Evolutionary conservation across 2,329 filamentous ascomycete genomes (phyloP).

Genomic region (Coleophoma eucalyptorum): DNA sequence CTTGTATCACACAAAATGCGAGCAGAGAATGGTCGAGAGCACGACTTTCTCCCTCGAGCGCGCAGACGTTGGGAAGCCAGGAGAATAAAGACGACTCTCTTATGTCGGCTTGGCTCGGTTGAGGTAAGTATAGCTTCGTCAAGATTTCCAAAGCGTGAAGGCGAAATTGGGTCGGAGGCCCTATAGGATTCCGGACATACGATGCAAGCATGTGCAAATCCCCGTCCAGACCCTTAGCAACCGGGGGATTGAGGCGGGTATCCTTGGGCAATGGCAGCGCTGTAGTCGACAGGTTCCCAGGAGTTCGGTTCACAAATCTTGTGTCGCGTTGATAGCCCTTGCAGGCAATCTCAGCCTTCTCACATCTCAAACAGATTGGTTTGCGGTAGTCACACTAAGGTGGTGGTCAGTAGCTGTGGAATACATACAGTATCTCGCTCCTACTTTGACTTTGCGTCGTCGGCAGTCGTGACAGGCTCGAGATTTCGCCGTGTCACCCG

Average conservation of each 20-base stretch:
- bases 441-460: slow-evolving; percentile 4
- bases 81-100: not conserved
- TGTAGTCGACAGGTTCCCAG: too few relatives aligned
- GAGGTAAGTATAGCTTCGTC: slow-evolving; percentile 6
- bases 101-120: not conserved
- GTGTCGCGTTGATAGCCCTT: too few relatives aligned
- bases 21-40: slow-evolving; percentile 6
- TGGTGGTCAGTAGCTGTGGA: not conserved
- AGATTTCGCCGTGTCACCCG: not conserved
- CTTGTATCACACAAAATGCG: slow-evolving; percentile 5
- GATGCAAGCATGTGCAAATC: not conserved
- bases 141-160: slow-evolving; percentile 2
- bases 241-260: too few relatives aligned
- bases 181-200: not conserved
- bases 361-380: not conserved
- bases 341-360: too few relatives aligned
- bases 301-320: too few relatives aligned
- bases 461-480: slow-evolving; percentile 5
- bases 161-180: not conserved
- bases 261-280: too few relatives aligned
- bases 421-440: not conserved
- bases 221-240: not conserved
- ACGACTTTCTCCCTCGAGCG: not conserved
- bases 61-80: slow-evolving; percentile 3
- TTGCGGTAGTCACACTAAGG: slow-evolving; percentile 1